A percentile compares a stretch with the other conserved stretches of the same genome.
Conservation (phyloP, 1,284 basidiomycete genomes). For the Trametes sp. region DNA sequence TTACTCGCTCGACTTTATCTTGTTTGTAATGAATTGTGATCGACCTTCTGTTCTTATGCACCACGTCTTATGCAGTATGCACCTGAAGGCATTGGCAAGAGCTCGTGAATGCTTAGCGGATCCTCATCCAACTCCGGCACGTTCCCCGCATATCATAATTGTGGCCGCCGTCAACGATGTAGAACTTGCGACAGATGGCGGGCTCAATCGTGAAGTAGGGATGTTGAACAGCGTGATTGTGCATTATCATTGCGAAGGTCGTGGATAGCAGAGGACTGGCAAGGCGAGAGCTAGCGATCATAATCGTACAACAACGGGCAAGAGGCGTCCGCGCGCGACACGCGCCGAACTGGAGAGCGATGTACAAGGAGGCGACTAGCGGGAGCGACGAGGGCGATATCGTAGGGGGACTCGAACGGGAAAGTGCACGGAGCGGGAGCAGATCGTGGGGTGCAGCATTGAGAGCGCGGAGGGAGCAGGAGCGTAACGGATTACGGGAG, state of each 20-base stretch:
- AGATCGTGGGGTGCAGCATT: not conserved
- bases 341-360: not conserved
- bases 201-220: no score
- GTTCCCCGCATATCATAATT: no score
- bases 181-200: no score
- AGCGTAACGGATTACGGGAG: not conserved
- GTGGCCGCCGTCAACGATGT: no score
- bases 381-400: not conserved
- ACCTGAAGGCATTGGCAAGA: no score
- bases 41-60: no score
- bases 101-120: no score
- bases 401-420: not conserved
- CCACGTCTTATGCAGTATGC: no score
- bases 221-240: no score
- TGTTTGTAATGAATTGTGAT: no score
- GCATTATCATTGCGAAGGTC: not conserved
- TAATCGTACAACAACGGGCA: slow-evolving; percentile 5
- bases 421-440: not conserved
- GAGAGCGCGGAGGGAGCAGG: not conserved
- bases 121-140: no score
- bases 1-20: no score
- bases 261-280: not conserved
- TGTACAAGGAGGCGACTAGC: not conserved
- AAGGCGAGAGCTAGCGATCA: not conserved
- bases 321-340: not conserved